Evolutionary conservation across 805 yeast species (phyloP).

Genomic region (Candida manassasensis): DNA sequence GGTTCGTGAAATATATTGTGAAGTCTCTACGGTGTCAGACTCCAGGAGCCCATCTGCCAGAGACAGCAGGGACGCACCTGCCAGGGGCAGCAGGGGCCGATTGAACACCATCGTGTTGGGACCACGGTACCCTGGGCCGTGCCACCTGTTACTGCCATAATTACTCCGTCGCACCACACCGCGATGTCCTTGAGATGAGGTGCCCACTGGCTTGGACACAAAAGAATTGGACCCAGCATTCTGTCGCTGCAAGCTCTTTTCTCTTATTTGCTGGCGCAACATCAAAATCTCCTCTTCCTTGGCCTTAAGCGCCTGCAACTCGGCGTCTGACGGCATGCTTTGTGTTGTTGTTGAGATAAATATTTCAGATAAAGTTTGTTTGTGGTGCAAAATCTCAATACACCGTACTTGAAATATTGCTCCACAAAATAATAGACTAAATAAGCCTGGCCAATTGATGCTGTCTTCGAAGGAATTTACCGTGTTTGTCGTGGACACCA

Average conservation of each 20-base stretch:
- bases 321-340: background rate
- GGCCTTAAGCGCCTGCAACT: background rate
- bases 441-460: conserved; percentile 4
- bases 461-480: conserved; percentile 32
- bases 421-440: background rate
- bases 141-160: background rate
- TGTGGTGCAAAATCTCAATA: background rate
- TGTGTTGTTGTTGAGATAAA: too few relatives aligned
- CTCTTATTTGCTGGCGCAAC: background rate
- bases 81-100: background rate
- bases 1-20: background rate
- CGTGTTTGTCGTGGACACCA: conserved; percentile 47
- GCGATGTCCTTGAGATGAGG: background rate
- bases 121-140: background rate
- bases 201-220: background rate
- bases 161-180: background rate
- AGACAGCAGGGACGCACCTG: background rate
- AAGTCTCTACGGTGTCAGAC: background rate
- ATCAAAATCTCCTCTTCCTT: background rate
- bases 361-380: too few relatives aligned
- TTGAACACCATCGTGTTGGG: background rate
- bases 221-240: background rate
- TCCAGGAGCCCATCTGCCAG: background rate
- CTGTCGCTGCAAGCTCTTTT: background rate
- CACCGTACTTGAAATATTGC: background rate